These are phyloP conservation scores for Euphorbia pulcherrima DNA, from an alignment of 345 rosid genomes.

Conservation along the genomic window DNA sequence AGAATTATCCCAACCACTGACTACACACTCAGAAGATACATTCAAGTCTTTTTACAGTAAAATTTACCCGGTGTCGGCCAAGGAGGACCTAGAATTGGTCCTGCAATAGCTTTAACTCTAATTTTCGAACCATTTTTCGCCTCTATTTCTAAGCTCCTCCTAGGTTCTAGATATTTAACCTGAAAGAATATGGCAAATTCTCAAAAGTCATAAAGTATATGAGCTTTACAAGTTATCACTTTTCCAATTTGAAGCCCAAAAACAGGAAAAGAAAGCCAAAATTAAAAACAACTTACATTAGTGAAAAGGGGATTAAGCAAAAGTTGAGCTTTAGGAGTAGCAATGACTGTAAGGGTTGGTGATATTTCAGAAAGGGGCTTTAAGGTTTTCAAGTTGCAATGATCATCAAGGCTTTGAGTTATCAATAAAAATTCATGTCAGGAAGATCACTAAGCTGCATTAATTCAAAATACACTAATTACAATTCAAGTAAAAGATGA, in stretches of 20 bases:
- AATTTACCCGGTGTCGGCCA: conserved; percentile 91
- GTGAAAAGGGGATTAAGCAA: conserved; percentile 72
- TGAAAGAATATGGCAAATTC: conserved; percentile 29
- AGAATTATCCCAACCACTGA: no score
- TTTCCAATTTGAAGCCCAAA: neutral
- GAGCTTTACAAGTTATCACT: neutral
- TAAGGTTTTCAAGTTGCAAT: conserved; percentile 81
- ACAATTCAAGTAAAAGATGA: neutral
- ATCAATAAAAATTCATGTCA: conserved; percentile 69
- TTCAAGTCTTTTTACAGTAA: no score
- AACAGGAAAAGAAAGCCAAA: neutral
- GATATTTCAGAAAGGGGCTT: conserved; percentile 58
- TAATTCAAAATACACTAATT: conserved; percentile 13
- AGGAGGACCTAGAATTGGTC: conserved; percentile 93
- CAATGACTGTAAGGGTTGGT: conserved; percentile 59
- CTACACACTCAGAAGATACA: no score
- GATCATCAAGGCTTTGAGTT: conserved; percentile 94
- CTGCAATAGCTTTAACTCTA: conserved; percentile 69
- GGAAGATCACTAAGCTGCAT: conserved; percentile 86
- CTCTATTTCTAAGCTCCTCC: conserved; percentile 51
- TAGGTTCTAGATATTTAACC: conserved; percentile 80
- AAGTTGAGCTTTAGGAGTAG: conserved; percentile 90
- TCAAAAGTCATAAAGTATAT: no score
- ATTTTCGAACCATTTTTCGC: conserved; percentile 46
- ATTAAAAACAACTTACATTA: conserved; percentile 41